Evolutionary conservation across 2,329 filamentous ascomycete species (phyloP).

Genomic region (Coniochaeta sp.): DNA sequence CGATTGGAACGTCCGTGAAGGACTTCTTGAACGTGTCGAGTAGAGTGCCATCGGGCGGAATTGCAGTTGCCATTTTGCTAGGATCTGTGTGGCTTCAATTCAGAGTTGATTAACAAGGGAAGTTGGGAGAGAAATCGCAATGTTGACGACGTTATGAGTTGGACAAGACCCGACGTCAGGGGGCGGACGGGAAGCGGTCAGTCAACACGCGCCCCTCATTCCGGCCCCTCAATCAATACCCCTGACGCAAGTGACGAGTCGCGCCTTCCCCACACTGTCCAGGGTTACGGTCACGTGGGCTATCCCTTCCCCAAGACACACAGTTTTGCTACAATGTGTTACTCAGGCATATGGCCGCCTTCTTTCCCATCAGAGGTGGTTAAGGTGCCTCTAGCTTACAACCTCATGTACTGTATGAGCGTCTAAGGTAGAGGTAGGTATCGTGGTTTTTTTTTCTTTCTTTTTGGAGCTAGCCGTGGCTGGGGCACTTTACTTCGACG

Average conservation of each 20-base stretch:
- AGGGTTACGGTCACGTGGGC: not conserved
- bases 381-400: too few species aligned
- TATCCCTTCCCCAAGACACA: not conserved
- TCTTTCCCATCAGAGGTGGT: too few species aligned
- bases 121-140: not conserved
- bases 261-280: not conserved
- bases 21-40: constrained; percentile 79
- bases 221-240: not conserved
- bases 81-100: constrained; percentile 3
- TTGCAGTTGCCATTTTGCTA: constrained; percentile 41
- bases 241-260: not conserved
- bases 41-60: constrained; percentile 67
- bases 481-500: too few species aligned
- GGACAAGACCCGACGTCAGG: not conserved
- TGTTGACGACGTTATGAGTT: not conserved
- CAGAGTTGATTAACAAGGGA: not conserved
- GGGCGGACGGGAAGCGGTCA: not conserved
- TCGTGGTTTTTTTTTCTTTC: too few species aligned
- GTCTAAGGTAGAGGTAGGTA: too few species aligned
- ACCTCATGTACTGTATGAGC: too few species aligned
- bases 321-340: too few species aligned
- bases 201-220: not conserved
- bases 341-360: not conserved
- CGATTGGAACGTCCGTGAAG: constrained; percentile 76
- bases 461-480: too few species aligned